Base-by-base conservation (phyloP, 306 rosid species). In the Benincasa hispida region DNA sequence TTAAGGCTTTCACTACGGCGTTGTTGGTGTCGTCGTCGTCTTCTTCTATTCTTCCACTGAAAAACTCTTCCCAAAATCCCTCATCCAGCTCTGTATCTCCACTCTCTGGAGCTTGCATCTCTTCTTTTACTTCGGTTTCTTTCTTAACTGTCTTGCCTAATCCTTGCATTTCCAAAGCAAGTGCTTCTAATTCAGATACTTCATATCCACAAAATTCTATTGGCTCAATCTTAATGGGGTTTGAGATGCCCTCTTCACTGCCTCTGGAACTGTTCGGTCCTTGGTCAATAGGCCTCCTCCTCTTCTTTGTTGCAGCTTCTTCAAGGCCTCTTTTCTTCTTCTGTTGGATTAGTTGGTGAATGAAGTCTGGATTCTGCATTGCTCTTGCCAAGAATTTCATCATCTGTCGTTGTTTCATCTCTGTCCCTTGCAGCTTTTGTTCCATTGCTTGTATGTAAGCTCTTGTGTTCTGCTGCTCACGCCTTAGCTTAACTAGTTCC, bases 151-250 rank as follows among this genome's bases (percentile, higher is more conserved):
- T 22, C 32, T 45, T 69, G 3, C 75, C 57, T 21, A 45, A 25
- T 45, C 56, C 75, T 69, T 69, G 75, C 56, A 69, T 69, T 69
- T 69, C 75, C 57, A 69, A 13, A 69, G 75, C 75, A 45, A 69
- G 75, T 24, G 75, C 75, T 69, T 69, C 75, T 22, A 69, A 37
- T 45, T 69, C 75, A 22, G 75, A 69, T 25, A 69, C 37, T 45
- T 69, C 37, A 69, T n/a, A 39, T 66, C 73, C 73, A 66, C 51
- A 39, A 5, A 69, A 24, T 13, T 69, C 56, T 4, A 42, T 34
- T 45, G 75, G 75, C 75, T 69, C 75, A 6, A 69, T 69, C 57
- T 69, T 69, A 14, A 69, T 45, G 53, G 50, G 69, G 73, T 37
- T 67, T 67, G 74, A 39, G 13, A 12, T 68, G 19, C 48, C 55